phyloP scores from a whole-genome alignment of 352 stramenopile genomes.

The Phytophthora pinifolia region DNA sequence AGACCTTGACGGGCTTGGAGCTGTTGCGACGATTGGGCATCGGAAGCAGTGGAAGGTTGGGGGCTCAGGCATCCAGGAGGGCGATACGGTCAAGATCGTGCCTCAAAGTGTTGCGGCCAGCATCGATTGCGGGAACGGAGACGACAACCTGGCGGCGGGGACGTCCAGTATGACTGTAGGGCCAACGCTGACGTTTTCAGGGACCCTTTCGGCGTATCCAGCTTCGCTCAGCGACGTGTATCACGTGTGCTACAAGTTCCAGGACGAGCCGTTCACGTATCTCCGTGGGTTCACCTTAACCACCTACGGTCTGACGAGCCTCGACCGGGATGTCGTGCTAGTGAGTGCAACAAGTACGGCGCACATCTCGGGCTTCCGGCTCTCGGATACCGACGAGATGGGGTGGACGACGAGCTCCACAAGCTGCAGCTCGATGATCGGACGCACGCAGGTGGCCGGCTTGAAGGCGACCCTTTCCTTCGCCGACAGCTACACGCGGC shows the following conservation, averaged over 20 bases:
- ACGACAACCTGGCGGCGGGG: slow-evolving; percentile 41
- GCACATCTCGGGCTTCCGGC: slow-evolving; percentile 50
- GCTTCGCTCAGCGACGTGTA: slow-evolving; percentile 44
- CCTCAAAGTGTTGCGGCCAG: slow-evolving; percentile 44
- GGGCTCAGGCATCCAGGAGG: slow-evolving; percentile 44
- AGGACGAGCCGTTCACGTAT: slow-evolving; percentile 62
- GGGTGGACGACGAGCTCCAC: slow-evolving; percentile 49
- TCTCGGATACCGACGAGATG: slow-evolving; percentile 48
- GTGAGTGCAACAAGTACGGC: slow-evolving; percentile 42
- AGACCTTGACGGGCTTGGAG: slow-evolving; percentile 27
- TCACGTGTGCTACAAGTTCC: slow-evolving; percentile 73
- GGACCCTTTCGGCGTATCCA: slow-evolving; percentile 42
- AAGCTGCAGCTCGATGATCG: slow-evolving; percentile 38
- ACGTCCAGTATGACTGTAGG: slow-evolving; percentile 41
- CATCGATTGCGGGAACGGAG: slow-evolving; percentile 40
- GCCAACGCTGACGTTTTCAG: slow-evolving; percentile 33
- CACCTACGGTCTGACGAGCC: slow-evolving; percentile 45
- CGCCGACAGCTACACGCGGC: slow-evolving; percentile 29
- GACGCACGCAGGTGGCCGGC: slow-evolving; percentile 33
- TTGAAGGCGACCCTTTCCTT: slow-evolving; percentile 35
- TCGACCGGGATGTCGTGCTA: slow-evolving; percentile 50
- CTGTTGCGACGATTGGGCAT: slow-evolving; percentile 48
- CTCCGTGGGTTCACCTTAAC: slow-evolving; percentile 40
- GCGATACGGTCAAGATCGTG: slow-evolving; percentile 61
- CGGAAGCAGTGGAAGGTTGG: slow-evolving; percentile 48